Base-by-base conservation (phyloP, 2,329 filamentous ascomycete genomes). In the Shiraia sp. region DNA sequence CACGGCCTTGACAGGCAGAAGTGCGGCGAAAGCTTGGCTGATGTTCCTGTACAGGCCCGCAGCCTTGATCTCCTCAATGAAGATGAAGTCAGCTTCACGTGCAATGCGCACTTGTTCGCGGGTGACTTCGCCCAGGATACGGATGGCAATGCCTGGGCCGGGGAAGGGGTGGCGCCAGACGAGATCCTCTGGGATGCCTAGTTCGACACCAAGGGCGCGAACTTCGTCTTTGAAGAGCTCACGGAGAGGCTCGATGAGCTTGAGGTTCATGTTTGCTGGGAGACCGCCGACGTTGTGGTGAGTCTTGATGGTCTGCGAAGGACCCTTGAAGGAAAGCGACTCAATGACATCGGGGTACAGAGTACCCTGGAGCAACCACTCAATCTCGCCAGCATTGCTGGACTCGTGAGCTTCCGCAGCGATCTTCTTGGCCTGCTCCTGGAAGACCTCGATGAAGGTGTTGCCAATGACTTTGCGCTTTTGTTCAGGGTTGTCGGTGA, bases 401-500 rank as follows among this genome's bases (percentile, higher is more conserved):
- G 85, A 85, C 61, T 85, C 77, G 49, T 83, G 80, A 0, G 87
- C 87, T 19, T 78, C 82, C 40, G 80, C 80, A 50, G 90, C 88
- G 33, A 95, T 91, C 55, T 81, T 77, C 59, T 80, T 79, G 17
- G 88, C 90, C 66, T 90, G 85, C 45, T 84, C 76, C 69, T 96
- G 86, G 70, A 96, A 96, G 19, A 95, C 73, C 56, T 90, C 86
- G 52, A 90, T 90, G 68, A 90, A 88, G 15, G 81, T 88, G 49
- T 78, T 81, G 41, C 90, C 91, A 48, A 96, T 96, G 58, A 96
- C 85, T 74, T 95, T 96, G 40, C 91, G 80, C 79, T 96, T 96
- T 65, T 81, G 81, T 72, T 97, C 91, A 0, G 92, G 91, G 42
- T 88, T 75, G 36, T 74, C 89, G 0, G 73, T 75, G 17, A 96